Evolutionary conservation across 139 green algal genomes (phyloP).

Genomic region (Gonium pectorale): DNA sequence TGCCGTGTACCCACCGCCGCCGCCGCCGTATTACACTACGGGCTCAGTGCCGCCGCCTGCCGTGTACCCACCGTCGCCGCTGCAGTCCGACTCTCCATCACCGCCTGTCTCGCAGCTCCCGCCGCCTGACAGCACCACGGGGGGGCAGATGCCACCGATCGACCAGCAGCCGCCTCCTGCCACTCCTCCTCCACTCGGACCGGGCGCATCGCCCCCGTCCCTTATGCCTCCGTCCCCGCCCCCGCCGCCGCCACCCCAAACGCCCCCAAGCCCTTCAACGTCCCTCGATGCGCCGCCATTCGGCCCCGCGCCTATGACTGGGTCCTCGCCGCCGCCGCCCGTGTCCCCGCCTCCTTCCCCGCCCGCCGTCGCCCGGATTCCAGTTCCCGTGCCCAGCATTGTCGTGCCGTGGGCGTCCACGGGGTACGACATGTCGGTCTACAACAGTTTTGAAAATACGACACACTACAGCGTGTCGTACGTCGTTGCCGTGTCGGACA

Average conservation of each 20-base stretch:
- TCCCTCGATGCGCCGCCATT: not conserved
- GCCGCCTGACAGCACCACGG: not conserved
- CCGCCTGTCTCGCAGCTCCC: not conserved
- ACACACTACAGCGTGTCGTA: not conserved
- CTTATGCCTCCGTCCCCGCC: not conserved
- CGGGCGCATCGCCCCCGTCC: not conserved
- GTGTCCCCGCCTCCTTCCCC: no score
- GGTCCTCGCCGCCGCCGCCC: not conserved
- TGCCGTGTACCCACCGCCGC: no score
- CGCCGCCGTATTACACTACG: not conserved
- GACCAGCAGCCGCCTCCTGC: not conserved
- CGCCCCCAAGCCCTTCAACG: not conserved
- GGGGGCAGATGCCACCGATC: not conserved
- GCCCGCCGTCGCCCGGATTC: not conserved
- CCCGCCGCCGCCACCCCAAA: not conserved
- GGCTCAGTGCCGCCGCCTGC: not conserved
- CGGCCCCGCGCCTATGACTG: not conserved
- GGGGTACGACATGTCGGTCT: slow-evolving; percentile 25
- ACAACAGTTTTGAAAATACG: not conserved
- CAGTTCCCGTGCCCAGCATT: not conserved
- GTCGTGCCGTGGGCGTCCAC: not conserved
- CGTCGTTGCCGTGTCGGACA: not conserved
- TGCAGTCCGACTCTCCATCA: not conserved
- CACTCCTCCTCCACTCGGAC: not conserved
- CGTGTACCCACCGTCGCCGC: not conserved